These are phyloP conservation scores for Lolium rigidum DNA, from an alignment of 176 grass and related monocot genomes.

Conservation along the genomic window DNA sequence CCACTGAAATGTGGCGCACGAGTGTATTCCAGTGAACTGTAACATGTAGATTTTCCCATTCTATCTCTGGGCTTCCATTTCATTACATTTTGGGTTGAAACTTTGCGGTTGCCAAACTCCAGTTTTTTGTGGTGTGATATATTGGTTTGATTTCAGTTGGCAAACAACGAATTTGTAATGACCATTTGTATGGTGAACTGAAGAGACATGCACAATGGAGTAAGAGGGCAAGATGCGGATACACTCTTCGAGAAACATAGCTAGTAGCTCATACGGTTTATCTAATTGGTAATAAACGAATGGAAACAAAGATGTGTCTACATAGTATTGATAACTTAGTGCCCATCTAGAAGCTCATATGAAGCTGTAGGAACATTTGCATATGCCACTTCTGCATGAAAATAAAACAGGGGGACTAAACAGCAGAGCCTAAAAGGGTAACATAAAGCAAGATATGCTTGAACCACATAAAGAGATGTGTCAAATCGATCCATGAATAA, in stretches of 20 bases:
- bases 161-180: not conserved
- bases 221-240: not conserved
- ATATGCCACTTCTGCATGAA: conserved; percentile 89
- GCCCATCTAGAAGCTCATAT: conserved; percentile 98
- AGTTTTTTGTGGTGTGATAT: not conserved
- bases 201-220: not conserved
- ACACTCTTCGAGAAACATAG: not conserved
- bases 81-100: too few relatives aligned
- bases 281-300: not conserved
- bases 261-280: too few relatives aligned
- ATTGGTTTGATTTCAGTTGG: conserved; percentile 3
- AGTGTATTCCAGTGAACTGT: too few relatives aligned
- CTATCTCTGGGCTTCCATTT: too few relatives aligned
- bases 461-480: not conserved
- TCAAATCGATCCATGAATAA: conserved; percentile 15
- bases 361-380: conserved; percentile 97
- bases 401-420: conserved; percentile 47
- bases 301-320: conserved; percentile 20
- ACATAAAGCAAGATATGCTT: conserved; percentile 19
- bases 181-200: conserved; percentile 6
- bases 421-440: conserved; percentile 23
- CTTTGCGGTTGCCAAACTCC: too few relatives aligned
- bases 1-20: too few relatives aligned
- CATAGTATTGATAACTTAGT: conserved; percentile 68
- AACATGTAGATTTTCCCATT: too few relatives aligned